Base-by-base conservation (phyloP, 805 yeast genomes). In the Yarrowia yakushimensis region DNA sequence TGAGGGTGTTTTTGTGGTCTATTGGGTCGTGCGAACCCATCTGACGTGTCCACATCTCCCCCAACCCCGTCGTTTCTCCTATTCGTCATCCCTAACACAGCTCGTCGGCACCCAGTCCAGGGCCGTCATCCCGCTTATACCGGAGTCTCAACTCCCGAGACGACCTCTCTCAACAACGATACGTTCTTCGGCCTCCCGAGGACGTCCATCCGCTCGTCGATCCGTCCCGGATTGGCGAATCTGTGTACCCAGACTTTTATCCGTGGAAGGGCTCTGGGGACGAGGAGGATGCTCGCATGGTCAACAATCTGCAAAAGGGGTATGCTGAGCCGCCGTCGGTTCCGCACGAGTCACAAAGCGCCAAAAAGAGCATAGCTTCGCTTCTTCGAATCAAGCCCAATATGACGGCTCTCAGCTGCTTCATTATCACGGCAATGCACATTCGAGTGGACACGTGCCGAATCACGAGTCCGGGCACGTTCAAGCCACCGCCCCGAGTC, bases 401-500 rank as follows among this genome's bases (percentile, higher is more conserved):
- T 5, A 71, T 85, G 48, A 79, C 82, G 30, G 83, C 83, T 10
- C 74, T 83, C 10, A 78, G 82, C 2, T 70, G 75, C 45, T 78
- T 81, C 61, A 74, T 85, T 67, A 71, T 79, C 54, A 75, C 75
- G 60, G 78, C 87, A 4, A 75, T 83, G 67, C 75, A 77, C n/a
- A 73, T 76, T 42, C 76, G 86, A 34, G 75, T 79, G 27, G 70
- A 76, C 22, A 71, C 77, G 63, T 81, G 81, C 67, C 76, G 78
- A 45, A 75, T 85, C 13, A 71, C 74, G 3, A 74, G 80, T 11
- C 81, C 80, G 25, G 77, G 85, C 2, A 78, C 84, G 6, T 89
- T 85, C 75, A 85, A 83, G 66, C 88, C 93, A 6, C 96, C 96
- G 0, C 92, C 96, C 12, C 78, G 97, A 66, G 96, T 93, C 27